Base-by-base conservation (phyloP, 495 filamentous ascomycete genomes). In the Aspergillus sclerotiicarbonarius region DNA sequence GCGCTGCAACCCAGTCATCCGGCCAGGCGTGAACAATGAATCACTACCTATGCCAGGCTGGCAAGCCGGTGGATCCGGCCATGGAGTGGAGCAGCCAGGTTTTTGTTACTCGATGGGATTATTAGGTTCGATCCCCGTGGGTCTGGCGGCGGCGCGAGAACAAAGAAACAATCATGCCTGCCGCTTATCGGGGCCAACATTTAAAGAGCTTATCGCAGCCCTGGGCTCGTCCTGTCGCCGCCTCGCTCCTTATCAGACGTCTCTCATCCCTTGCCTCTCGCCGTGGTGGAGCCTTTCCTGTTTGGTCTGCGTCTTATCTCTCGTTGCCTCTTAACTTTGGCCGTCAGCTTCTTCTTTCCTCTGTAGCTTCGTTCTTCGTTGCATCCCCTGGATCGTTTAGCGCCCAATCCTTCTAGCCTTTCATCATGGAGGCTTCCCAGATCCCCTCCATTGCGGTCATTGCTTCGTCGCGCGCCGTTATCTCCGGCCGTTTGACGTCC, bases 401-500 rank as follows among this genome's bases (percentile, higher is more conserved):
- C 8, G 12, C 49, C 21, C 31, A 32, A 19, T 56, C 44, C 30
- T 39, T 19, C 8, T 46, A 20, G 29, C n/a, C 41, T 39, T 15
- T 55, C 58, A 62, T 48, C 29, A 75, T 73, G 71, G 65, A 72
- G 33, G 60, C 69, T 41, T 46, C 65, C 60, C 66, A 72, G 54
- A 71, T 71, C 41, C 68, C 72, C 33, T 71, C 74, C 13, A 83
- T 88, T 67, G 82, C 80, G 31, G 91, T 97, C 59, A 81, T 98
- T 55, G 86, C 87, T 47, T 97, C 93, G 6, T 87, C 87, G 2
- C 84, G 91, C 59, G 88, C 90, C 39, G 84, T 98, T 35, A 69
- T 89, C 56, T 77, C 82, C 31, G 82, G 83, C 61, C 72, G 79
- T 60, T 71, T 96, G 69, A 92, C 86, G 8, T 80, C 87, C 32